Evolutionary conservation across 2,329 filamentous ascomycete species (phyloP), one percentile per base, ranked within the genome.

Genomic region (Phyllosticta citribraziliensis): DNA sequence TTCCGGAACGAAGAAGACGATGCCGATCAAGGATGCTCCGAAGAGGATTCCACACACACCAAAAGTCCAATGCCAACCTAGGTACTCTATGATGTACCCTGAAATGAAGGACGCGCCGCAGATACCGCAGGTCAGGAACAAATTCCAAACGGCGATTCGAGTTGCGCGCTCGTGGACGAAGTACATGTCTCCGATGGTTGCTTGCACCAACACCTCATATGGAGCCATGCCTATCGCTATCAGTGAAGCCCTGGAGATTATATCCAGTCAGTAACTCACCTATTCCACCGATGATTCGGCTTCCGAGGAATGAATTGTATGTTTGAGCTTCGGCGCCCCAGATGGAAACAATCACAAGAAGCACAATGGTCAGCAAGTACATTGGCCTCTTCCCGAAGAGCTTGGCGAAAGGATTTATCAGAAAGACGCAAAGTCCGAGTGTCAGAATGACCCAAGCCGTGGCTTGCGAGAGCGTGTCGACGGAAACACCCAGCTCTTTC

Each of bases 151-250:
- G 6, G 73, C 70, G 24, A 76, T 69, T 5, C 73, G 69, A 9
- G 72, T 72, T 4, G 69, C 76, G 35, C 76, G 70, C 64, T 78
- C 71, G 64, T 79, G 76, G 14, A 78, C 74, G 60, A 77, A 79
- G 65, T 73, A 78, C 14, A 78, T 62, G 62, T 79, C 76, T 1
- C 70, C 73, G 40, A 78, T 74, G 0, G 78, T 82, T 66, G 78
- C 79, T 67, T 81, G 80, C 4, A 83, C 79, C 5, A 83, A 69
- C 2, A 80, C 75, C 65, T 83, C 80, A 61, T 77, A 78, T 0
- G 80, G 75, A 0, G 79, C 78, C 76, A 81, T 80, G 4, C 78
- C 60, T 62, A 20, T 8, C 14, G 2, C 9, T 19, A 24, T 62
- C 24, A 62, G 60, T 17, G n/a, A 3, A n/a, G 54, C 20, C n/a